These are phyloP conservation scores for Nakazawaea wickerhamii DNA, from an alignment of 805 yeast species.

Conservation along the genomic window DNA sequence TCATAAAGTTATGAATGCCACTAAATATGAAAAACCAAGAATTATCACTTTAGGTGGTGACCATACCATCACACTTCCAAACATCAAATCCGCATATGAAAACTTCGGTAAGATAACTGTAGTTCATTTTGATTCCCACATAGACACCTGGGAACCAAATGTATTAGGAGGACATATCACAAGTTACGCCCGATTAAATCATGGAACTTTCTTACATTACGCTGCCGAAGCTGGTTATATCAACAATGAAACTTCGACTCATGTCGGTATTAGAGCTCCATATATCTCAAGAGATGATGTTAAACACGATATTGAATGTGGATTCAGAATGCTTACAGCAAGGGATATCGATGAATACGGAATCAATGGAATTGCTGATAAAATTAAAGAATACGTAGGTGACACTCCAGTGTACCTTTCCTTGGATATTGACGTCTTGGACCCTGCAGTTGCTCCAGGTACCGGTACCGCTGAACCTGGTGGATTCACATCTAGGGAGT, in stretches of 20 bases:
- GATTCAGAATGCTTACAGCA: constrained; percentile 40
- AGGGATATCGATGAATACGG: constrained; percentile 42
- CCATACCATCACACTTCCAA: constrained; percentile 51
- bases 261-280: constrained; percentile 65
- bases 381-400: constrained; percentile 31
- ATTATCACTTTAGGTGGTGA: constrained; percentile 57
- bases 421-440: constrained; percentile 59
- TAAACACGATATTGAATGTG: constrained; percentile 46
- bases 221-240: constrained; percentile 65
- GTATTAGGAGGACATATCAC: constrained; percentile 59
- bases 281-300: constrained; percentile 31
- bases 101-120: constrained; percentile 42
- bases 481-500: constrained; percentile 65
- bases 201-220: constrained; percentile 66
- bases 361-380: constrained; percentile 29
- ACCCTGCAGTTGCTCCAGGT: constrained; percentile 71
- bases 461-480: constrained; percentile 80
- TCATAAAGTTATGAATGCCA: constrained; percentile 23
- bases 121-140: constrained; percentile 63
- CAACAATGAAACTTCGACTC: constrained; percentile 41
- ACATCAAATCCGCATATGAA: constrained; percentile 46
- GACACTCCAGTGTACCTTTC: constrained; percentile 38
- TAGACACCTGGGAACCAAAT: constrained; percentile 66
- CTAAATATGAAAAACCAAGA: constrained; percentile 27
- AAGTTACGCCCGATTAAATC: constrained; percentile 54